Conservation (phyloP, 1,284 basidiomycete genomes). For the Limonomyces culmigenus region DNA sequence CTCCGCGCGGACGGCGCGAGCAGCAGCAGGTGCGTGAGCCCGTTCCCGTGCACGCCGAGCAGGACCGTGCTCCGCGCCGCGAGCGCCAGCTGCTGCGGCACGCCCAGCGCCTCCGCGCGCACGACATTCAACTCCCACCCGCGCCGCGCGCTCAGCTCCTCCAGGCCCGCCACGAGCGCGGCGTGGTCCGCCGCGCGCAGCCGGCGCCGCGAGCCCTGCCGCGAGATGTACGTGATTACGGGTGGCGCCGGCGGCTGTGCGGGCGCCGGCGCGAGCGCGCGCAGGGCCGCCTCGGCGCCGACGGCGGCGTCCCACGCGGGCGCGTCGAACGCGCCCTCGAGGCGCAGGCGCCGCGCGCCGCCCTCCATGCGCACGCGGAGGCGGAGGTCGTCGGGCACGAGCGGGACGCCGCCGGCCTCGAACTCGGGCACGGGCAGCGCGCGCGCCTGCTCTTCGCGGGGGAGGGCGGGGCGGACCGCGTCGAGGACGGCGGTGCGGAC, state of each 20-base stretch:
- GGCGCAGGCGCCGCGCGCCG: not conserved
- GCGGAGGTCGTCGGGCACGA: slow-evolving; percentile 6
- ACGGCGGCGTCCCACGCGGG: not conserved
- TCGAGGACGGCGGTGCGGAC: slow-evolving; percentile 57
- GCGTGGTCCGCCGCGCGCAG: slow-evolving; percentile 50
- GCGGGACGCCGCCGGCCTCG: slow-evolving; percentile 13
- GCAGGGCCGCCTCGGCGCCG: not conserved
- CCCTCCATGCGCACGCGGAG: not conserved
- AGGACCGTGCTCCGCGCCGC: slow-evolving; percentile 73
- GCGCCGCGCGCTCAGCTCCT: slow-evolving; percentile 47
- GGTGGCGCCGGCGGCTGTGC: too few relatives aligned
- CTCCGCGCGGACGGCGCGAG: slow-evolving; percentile 62
- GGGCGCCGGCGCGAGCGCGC: too few relatives aligned
- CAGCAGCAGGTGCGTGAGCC: slow-evolving; percentile 70
- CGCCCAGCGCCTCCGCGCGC: slow-evolving; percentile 62
- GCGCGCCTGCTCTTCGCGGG: slow-evolving; percentile 14
- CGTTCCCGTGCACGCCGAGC: slow-evolving; percentile 82
- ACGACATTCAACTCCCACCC: slow-evolving; percentile 80
- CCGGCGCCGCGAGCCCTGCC: slow-evolving; percentile 76
- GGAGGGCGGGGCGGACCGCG: slow-evolving; percentile 32
- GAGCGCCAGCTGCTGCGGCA: slow-evolving; percentile 62
- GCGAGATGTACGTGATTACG: slow-evolving; percentile 78
- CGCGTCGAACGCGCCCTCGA: not conserved
- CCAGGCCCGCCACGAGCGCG: slow-evolving; percentile 39
- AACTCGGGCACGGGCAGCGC: too few relatives aligned